These are phyloP conservation scores for Agaricus sinodeliciosus DNA, from an alignment of 768 basidiomycete genomes.

Conservation along the genomic window DNA sequence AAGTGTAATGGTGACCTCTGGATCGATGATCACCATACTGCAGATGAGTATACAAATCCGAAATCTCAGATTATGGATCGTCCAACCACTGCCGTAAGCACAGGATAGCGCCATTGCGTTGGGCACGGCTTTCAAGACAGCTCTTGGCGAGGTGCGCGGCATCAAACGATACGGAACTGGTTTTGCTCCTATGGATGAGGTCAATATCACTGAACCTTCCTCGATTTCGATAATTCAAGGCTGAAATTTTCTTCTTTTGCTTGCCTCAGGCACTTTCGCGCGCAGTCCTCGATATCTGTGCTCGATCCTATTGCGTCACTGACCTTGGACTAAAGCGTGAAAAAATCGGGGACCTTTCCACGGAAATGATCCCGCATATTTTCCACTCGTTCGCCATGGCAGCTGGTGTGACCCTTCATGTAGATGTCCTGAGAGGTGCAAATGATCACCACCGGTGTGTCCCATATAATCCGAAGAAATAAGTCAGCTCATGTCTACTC, in stretches of 20 bases:
- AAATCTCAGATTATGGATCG: not conserved
- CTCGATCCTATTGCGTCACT: constrained; percentile 91
- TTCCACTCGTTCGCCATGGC: constrained; percentile 98
- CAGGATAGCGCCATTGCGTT: constrained; percentile 88
- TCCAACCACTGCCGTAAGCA: constrained; percentile 26
- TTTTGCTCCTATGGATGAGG: constrained; percentile 96
- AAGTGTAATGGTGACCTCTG: constrained; percentile 92
- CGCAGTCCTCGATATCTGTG: constrained; percentile 97
- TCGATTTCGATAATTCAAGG: constrained; percentile 1
- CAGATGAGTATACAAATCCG: constrained; percentile 62
- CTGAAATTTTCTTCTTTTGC: not conserved
- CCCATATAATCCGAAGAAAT: constrained; percentile 4
- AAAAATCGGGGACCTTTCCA: constrained; percentile 91
- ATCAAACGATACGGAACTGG: constrained; percentile 95
- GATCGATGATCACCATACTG: constrained; percentile 99
- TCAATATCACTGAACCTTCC: constrained; percentile 24
- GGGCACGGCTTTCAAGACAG: constrained; percentile 89
- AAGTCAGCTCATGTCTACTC: constrained; percentile 2
- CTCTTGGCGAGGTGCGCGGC: constrained; percentile 89
- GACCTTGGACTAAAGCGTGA: constrained; percentile 84
- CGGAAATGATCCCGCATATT: constrained; percentile 97
- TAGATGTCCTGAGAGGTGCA: constrained; percentile 90
- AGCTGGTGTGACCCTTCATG: constrained; percentile 87
- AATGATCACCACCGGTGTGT: constrained; percentile 96
- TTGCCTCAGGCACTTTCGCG: constrained; percentile 84